Evolutionary conservation across 345 rosid genomes (phyloP).

Genomic region (Gossypium sturtianum): DNA sequence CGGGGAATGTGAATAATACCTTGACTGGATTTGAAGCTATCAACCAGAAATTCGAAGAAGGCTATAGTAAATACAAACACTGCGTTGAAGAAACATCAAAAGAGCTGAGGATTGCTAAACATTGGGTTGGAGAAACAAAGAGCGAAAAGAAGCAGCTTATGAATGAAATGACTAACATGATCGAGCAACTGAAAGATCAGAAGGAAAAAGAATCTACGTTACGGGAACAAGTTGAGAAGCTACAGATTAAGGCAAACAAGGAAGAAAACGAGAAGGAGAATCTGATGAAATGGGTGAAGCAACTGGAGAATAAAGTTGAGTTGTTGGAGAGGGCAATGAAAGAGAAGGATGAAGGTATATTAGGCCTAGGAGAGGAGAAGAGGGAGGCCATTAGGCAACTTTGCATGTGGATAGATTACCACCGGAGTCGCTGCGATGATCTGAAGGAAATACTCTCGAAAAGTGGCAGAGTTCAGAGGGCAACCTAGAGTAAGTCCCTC

Average conservation of each 20-base stretch:
- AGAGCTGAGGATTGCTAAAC: slow-evolving; percentile 40
- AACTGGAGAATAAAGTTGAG: slow-evolving; percentile 33
- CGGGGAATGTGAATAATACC: slow-evolving; percentile 33
- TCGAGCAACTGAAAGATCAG: slow-evolving; percentile 30
- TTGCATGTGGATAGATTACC: slow-evolving; percentile 74
- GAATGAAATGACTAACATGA: slow-evolving; percentile 27
- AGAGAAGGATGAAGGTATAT: slow-evolving; percentile 38
- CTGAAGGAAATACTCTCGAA: slow-evolving; percentile 43
- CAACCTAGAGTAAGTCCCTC: slow-evolving; percentile 10
- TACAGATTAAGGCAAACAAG: slow-evolving; percentile 37
- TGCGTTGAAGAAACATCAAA: slow-evolving; percentile 32
- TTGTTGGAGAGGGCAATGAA: slow-evolving; percentile 36
- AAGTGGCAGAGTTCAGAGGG: slow-evolving; percentile 27
- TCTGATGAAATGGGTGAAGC: slow-evolving; percentile 25
- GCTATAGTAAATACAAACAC: slow-evolving; percentile 28
- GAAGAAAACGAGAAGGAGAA: slow-evolving; percentile 51
- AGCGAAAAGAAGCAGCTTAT: slow-evolving; percentile 29
- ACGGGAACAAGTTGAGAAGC: slow-evolving; percentile 32
- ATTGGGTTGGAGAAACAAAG: slow-evolving; percentile 39
- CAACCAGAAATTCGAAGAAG: slow-evolving; percentile 37
- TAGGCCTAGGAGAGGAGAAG: slow-evolving; percentile 53
- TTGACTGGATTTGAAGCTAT: slow-evolving; percentile 36
- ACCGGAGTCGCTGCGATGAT: slow-evolving; percentile 50
- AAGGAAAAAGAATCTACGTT: slow-evolving; percentile 30
- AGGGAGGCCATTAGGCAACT: slow-evolving; percentile 96